phyloP scores from a whole-genome alignment of 1,284 basidiomycete genomes.

The Peniophora sp. region DNA sequence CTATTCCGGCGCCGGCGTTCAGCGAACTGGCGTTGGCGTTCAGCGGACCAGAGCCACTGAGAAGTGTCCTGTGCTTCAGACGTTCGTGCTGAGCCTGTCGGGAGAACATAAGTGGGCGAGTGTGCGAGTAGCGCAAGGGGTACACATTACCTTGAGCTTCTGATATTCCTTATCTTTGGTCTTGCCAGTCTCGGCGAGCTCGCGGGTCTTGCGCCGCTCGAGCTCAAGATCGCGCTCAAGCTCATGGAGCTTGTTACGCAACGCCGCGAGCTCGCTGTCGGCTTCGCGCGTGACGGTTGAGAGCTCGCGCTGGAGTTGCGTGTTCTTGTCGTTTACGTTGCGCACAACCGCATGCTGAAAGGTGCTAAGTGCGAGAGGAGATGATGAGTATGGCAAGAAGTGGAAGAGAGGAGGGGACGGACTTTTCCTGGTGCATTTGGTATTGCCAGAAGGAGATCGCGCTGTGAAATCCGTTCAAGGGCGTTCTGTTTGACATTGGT shows the following conservation, averaged over 20 bases:
- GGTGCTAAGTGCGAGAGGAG: constrained; percentile 36
- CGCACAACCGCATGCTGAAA: constrained; percentile 76
- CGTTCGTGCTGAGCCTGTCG: constrained; percentile 60
- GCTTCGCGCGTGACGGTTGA: constrained; percentile 79
- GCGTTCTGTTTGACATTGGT: constrained; percentile 2
- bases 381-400: neutral
- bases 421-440: constrained; percentile 80
- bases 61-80: constrained; percentile 69
- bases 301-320: constrained; percentile 72
- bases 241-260: constrained; percentile 63
- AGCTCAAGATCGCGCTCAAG: constrained; percentile 71
- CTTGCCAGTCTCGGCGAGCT: constrained; percentile 63
- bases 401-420: neutral
- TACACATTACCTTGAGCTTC: constrained; percentile 59
- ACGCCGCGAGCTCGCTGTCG: constrained; percentile 65
- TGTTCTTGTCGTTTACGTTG: constrained; percentile 72
- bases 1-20: too few species aligned
- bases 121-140: neutral
- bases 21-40: too few species aligned
- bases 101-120: neutral
- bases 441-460: constrained; percentile 86
- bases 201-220: constrained; percentile 64
- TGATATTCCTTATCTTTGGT: constrained; percentile 82
- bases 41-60: constrained; percentile 20
- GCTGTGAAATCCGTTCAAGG: constrained; percentile 32